Evolutionary conservation across 108 stramenopile genomes (phyloP).

Genomic region (Fistulifera solaris): DNA sequence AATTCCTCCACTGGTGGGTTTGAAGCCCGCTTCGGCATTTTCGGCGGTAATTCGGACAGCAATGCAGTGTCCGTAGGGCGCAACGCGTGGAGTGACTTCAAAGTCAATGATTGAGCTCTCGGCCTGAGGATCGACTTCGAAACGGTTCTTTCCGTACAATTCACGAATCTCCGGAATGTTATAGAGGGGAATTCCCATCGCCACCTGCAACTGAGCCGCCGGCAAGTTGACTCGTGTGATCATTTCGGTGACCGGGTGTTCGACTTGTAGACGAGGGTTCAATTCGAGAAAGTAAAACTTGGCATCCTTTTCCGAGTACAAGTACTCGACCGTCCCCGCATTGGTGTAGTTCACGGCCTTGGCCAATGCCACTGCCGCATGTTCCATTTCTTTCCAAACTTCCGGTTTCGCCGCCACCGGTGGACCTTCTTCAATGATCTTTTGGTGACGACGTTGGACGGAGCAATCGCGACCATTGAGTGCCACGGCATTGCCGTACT

Average conservation of each 20-base stretch:
- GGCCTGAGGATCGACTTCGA: conserved; percentile 63
- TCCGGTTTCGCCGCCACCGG: conserved; percentile 87
- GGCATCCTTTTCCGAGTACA: conserved; percentile 84
- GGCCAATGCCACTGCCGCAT: conserved; percentile 91
- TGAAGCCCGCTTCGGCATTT: conserved; percentile 98
- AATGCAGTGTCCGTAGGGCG: conserved; percentile 87
- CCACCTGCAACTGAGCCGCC: conserved; percentile 95
- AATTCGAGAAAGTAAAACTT: conserved; percentile 98
- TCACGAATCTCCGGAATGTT: conserved; percentile 94
- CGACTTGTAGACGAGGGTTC: conserved; percentile 97
- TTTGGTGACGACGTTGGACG: conserved; percentile 98
- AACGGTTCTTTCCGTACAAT: conserved; percentile 83
- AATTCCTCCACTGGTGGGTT: conserved; percentile 93
- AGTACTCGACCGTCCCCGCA: conserved; percentile 99
- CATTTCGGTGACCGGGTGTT: conserved; percentile 99
- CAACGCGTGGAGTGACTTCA: conserved; percentile 36
- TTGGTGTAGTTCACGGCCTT: conserved; percentile 97
- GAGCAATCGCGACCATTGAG: conserved; percentile 99
- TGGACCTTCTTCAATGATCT: conserved; percentile 98
- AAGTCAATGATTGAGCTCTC: conserved; percentile 66
- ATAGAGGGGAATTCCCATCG: conserved; percentile 98
- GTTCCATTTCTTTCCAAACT: conserved; percentile 95
- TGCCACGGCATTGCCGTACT: conserved; percentile 96
- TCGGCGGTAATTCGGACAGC: conserved; percentile 99
- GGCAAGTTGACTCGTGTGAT: conserved; percentile 96